phyloP scores from a whole-genome alignment of 2,329 filamentous ascomycete genomes.

The Parasarocladium wereldwijsianum region DNA sequence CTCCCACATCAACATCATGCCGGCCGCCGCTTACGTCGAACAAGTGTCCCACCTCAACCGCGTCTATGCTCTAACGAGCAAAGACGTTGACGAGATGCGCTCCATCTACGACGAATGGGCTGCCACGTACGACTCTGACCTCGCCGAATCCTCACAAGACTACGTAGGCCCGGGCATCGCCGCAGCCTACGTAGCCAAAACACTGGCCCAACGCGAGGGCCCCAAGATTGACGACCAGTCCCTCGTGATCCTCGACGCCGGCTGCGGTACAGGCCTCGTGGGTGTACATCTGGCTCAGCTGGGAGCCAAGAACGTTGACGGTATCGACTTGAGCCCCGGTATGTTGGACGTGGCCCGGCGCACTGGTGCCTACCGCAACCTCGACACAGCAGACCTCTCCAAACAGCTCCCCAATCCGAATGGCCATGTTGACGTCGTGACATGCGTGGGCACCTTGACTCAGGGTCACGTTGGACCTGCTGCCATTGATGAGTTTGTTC shows the following conservation, averaged over 20 bases:
- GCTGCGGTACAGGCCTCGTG: conserved; percentile 41
- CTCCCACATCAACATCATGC: no score
- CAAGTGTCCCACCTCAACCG: conserved; percentile 18
- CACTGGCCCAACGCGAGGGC: conserved; percentile 7
- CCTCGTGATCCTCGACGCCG: conserved; percentile 32
- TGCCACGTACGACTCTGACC: conserved; percentile 18
- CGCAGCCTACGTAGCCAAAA: conserved; percentile 18
- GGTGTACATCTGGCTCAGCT: conserved; percentile 28
- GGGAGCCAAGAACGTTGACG: conserved; percentile 31
- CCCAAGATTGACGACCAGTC: conserved; percentile 9
- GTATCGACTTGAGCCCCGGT: conserved; percentile 33
- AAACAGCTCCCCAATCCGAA: conserved; percentile 22
- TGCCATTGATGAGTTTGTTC: conserved; percentile 32
- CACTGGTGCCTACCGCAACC: conserved; percentile 28
- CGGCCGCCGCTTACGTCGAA: conserved; percentile 31
- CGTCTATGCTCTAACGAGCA: conserved; percentile 13
- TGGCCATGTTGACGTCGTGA: conserved; percentile 31
- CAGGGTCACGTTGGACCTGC: conserved; percentile 37
- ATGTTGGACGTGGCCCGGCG: conserved; percentile 38
- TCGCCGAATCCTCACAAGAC: conserved; percentile 21
- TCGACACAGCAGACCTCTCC: conserved; percentile 31
- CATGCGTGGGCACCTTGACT: conserved; percentile 40
- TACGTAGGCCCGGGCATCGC: conserved; percentile 25
- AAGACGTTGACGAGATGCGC: conserved; percentile 10
- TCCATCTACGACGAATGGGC: conserved; percentile 22